These are phyloP conservation scores for Boletellus sp. DNA, from an alignment of 768 basidiomycete genomes.

Conservation along the genomic window DNA sequence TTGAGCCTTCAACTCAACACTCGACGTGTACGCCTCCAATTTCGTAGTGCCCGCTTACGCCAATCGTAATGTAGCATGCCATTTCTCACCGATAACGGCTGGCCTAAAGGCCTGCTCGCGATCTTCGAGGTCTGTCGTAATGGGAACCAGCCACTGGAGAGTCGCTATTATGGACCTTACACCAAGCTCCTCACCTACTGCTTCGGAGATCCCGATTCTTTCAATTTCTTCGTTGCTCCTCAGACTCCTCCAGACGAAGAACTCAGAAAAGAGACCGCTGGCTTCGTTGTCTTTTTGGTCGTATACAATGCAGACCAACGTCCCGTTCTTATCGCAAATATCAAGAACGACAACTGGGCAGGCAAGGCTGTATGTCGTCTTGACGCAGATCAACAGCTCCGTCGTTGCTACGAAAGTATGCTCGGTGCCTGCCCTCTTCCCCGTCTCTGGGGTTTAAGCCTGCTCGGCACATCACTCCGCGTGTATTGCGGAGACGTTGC, in stretches of 20 bases:
- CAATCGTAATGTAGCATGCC: too few relatives aligned
- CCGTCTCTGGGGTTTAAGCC: background rate
- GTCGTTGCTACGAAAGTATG: background rate
- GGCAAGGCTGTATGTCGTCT: background rate
- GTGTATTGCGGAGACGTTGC: background rate
- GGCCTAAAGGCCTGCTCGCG: background rate
- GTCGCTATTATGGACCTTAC: background rate
- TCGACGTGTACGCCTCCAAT: too few relatives aligned
- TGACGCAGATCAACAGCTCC: background rate
- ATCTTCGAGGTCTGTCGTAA: background rate
- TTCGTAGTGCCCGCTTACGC: too few relatives aligned
- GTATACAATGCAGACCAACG: background rate
- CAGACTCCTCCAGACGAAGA: background rate
- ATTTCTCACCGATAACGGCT: background rate
- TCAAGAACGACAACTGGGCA: background rate
- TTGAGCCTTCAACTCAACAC: too few relatives aligned
- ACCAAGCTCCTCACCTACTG: background rate
- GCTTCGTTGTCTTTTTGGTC: background rate
- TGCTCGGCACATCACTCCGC: background rate
- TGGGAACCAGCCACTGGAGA: background rate
- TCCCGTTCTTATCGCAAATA: background rate
- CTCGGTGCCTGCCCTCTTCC: background rate
- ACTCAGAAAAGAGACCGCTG: too few relatives aligned
- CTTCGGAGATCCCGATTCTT: background rate
- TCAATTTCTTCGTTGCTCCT: background rate